phyloP scores from a whole-genome alignment of 805 yeast genomes.

The Yamadazyma endophytica region DNA sequence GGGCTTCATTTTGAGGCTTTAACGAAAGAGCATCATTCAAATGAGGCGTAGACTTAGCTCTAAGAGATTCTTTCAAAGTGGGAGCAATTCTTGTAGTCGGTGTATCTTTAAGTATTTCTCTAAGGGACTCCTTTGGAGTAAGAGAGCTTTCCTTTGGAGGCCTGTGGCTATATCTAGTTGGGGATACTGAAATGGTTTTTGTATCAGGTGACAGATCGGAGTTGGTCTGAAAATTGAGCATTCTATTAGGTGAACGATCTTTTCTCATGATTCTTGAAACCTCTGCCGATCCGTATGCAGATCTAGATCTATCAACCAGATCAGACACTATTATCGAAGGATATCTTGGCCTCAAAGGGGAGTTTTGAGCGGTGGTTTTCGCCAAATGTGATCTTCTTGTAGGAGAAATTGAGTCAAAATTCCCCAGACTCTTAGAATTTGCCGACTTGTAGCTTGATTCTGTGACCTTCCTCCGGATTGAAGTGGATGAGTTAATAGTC shows the following conservation, averaged over 20 bases:
- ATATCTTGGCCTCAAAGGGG: no score
- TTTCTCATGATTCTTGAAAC: neutral
- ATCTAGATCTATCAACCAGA: no score
- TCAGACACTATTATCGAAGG: no score
- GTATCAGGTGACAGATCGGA: constrained; percentile 5
- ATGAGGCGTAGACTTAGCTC: no score
- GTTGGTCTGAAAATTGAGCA: neutral
- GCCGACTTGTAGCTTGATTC: no score
- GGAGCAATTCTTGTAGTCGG: neutral
- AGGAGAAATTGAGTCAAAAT: constrained; percentile 8
- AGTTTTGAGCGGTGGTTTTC: no score
- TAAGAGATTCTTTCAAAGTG: no score
- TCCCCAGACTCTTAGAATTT: neutral
- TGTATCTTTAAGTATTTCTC: neutral
- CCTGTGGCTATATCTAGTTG: constrained; percentile 6
- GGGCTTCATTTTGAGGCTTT: no score
- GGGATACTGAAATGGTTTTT: constrained; percentile 10
- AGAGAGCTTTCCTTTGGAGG: constrained; percentile 7
- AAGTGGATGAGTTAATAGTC: constrained; percentile 18
- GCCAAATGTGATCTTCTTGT: no score
- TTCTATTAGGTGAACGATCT: constrained; percentile 1
- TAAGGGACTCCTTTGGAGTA: neutral
- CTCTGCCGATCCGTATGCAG: no score
- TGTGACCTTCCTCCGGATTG: constrained; percentile 8
- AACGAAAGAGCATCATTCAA: no score